Percentiles rank a stretch among this genome's conserved stretches.
phyloP scores from a whole-genome alignment of 192 early-diverging fungal species.

The Spizellomyces sp. region DNA sequence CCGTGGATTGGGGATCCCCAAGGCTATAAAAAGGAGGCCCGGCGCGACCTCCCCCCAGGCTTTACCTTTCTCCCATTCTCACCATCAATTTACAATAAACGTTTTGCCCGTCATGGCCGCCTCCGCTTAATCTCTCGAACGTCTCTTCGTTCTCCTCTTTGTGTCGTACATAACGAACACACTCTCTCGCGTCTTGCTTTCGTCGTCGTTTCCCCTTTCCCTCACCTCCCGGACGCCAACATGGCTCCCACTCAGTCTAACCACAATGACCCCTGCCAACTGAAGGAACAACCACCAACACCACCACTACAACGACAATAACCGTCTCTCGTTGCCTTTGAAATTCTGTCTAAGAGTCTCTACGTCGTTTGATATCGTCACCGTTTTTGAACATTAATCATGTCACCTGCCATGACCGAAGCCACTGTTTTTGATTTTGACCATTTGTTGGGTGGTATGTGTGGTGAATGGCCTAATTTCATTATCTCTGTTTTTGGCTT shows the following conservation, averaged over 20 bases:
- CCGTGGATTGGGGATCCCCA: too few relatives aligned
- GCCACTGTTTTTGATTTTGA: neutral
- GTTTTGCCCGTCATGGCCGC: slow-evolving; percentile 1
- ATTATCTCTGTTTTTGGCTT: neutral
- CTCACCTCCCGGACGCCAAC: neutral
- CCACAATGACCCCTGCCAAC: neutral
- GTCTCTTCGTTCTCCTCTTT: neutral
- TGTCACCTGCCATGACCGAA: neutral
- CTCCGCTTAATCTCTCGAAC: neutral
- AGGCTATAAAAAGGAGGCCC: too few relatives aligned
- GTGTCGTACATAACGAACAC: neutral
- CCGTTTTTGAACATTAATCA: neutral
- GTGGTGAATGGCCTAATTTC: neutral
- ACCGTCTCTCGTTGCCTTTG: neutral
- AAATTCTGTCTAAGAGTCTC: too few relatives aligned
- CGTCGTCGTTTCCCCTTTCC: neutral
- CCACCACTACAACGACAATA: neutral
- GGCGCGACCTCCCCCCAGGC: too few relatives aligned
- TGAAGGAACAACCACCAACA: neutral
- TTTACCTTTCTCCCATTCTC: too few relatives aligned
- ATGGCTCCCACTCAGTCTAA: slow-evolving; percentile 4
- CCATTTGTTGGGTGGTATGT: neutral
- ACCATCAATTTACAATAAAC: neutral
- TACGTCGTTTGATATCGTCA: too few relatives aligned
- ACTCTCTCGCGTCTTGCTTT: slow-evolving; percentile 1